Evolutionary conservation across 495 filamentous ascomycete genomes (phyloP).

Genomic region (Pseudomonodictys pantanalensis): DNA sequence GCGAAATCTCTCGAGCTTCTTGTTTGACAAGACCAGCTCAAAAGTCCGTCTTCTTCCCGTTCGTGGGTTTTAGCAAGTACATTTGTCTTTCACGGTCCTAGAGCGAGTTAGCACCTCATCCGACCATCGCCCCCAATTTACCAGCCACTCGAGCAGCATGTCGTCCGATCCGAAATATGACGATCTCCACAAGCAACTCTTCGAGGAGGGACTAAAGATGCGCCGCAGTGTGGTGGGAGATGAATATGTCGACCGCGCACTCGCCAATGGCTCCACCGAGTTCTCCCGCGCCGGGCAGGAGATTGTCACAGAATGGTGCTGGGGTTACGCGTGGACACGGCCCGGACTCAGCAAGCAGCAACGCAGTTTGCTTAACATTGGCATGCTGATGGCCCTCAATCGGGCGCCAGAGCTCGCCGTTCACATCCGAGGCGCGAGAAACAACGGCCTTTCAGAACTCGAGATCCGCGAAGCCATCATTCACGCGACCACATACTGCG

Average conservation of each 20-base stretch:
- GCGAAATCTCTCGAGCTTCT: conserved; percentile 11
- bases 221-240: conserved; percentile 55
- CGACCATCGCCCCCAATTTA: conserved; percentile 1
- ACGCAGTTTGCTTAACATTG: conserved; percentile 54
- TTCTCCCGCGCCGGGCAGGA: conserved; percentile 55
- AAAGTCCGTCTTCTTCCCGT: too few relatives aligned
- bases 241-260: conserved; percentile 50
- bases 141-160: conserved; percentile 25
- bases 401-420: conserved; percentile 51
- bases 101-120: not conserved
- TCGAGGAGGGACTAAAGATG: conserved; percentile 55
- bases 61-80: too few relatives aligned
- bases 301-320: conserved; percentile 54
- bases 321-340: conserved; percentile 56
- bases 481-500: conserved; percentile 57
- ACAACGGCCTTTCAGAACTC: conserved; percentile 53
- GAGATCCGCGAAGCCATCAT: conserved; percentile 57
- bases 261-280: conserved; percentile 45
- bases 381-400: conserved; percentile 56
- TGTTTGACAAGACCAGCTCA: too few relatives aligned
- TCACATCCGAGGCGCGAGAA: conserved; percentile 53
- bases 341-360: conserved; percentile 55
- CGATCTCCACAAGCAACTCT: conserved; percentile 50
- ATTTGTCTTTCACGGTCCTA: conserved; percentile 7
- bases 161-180: conserved; percentile 30